Base-by-base conservation (phyloP, 306 rosid genomes). In the Gastrolobium villosum region DNA sequence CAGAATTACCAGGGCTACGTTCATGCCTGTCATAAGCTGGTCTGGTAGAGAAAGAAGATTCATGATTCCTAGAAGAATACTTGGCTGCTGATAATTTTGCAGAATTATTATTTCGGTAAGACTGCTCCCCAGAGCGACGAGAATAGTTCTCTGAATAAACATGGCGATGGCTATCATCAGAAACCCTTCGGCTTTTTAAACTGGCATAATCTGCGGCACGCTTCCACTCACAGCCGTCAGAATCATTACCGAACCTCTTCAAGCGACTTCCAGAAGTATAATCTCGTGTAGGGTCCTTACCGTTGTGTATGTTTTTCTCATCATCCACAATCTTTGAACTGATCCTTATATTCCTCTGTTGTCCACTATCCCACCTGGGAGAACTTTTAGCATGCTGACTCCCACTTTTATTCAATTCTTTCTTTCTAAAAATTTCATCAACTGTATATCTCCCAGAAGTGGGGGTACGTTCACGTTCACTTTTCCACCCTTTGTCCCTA, bases 241-340 rank as follows among this genome's bases (percentile, higher is more conserved):
- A 79, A 82, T 91, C 99, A 73, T 79, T 62, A 5, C 90, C 85
- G 28, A 81, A 88, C 77, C 98, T 92, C 88, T 96, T 96, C 87
- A 91, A 70, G 65, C 97, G 87, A 77, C 85, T 93, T 10, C 90
- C 89, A 64, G 91, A 75, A 62, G 88, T 65, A 85, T 90, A 84
- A 50, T 93, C 98, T 55, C 91, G 89, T 3, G 85, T 62, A 76
- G 83, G 86, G 44, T 74, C 87, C 96, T 90, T 95, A 88, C 91
- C 97, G 44, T 89, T 86, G 81, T 73, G 83, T 28, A 86, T 92
- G 78, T 76, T 86, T 86, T 88, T 90, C 20, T 91, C 94, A 13
- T 91, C 98, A 67, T 90, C 93, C 14, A 91, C 94, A 74, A 88
- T 86, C 86, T 93, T 91, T 3, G 99, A 96, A 90, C 92, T 86